Evolutionary conservation across 495 filamentous ascomycete genomes (phyloP), one percentile per base, ranked within the genome.

Genomic region (Xylaria grammica): DNA sequence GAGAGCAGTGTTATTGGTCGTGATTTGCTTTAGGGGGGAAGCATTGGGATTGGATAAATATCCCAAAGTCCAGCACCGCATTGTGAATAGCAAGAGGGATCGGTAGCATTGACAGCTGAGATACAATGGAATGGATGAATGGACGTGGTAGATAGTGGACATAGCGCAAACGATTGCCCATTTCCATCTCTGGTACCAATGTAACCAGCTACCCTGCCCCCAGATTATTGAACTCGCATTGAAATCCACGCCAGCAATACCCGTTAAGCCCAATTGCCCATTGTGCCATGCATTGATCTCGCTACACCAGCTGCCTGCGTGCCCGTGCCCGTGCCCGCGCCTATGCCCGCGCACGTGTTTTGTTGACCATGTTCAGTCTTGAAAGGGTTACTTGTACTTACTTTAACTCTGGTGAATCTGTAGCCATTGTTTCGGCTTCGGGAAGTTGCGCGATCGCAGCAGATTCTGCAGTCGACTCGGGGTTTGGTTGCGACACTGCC

Each of bases 361-460:
- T 50, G 13, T 29, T 40, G 32, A 19, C 46, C 22, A 20, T 53
- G 24, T 45, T 54, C 49, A 5, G 36, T 15, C 36, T 44, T 40
- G 13, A 34, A 55, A 40, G 36, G 20, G 50, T 60, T 45, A 51
- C 26, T n/a, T 65, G 36, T 65, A 81, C 79, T 78, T 60, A 93
- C 90, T 90, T 87, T 69, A 85, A 72, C 76, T 88, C 89, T 59
- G 86, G 86, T 68, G 87, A 86, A 65, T 67, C 76, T 36, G 84
- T 82, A 56, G 83, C 87, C 67, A 93, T 79, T 29, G 87, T 81
- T 19, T 89, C 82, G 5, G 90, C 77, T 9, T 80, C 81, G 13
- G 87, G 85, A n/a, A 89, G 81, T 22, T 85, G 82, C 29, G 83
- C 72, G 8, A 77, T 56, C 42, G 76, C 72, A 64, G 72, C 73